phyloP scores from a whole-genome alignment of 768 basidiomycete species.

The Erythrobasidium yunnanense region DNA sequence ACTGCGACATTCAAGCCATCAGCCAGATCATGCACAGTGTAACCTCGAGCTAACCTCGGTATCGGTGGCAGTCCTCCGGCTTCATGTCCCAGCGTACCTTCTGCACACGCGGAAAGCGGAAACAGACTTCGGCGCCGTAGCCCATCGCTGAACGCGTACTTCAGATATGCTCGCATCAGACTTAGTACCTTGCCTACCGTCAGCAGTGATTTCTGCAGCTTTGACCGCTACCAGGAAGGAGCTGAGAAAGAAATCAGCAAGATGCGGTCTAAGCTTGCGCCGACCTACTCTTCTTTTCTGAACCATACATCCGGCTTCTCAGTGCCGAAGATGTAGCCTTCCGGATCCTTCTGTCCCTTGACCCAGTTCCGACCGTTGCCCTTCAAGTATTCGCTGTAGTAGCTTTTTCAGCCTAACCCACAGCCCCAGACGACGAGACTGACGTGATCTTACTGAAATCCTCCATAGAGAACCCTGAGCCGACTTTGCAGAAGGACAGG shows the following conservation, averaged over 20 bases:
- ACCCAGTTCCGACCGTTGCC: constrained; percentile 65
- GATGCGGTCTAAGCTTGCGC: not conserved
- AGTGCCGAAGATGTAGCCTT: constrained; percentile 51
- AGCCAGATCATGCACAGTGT: no score
- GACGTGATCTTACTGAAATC: constrained; percentile 71
- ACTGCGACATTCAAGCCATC: not conserved
- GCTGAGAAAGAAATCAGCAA: constrained; percentile 44
- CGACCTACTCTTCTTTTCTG: constrained; percentile 67
- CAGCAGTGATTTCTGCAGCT: constrained; percentile 73
- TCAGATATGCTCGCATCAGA: not conserved
- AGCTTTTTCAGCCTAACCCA: not conserved
- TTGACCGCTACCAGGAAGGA: constrained; percentile 91
- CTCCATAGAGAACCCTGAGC: constrained; percentile 70
- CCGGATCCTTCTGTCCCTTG: constrained; percentile 56
- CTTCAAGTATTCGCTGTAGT: constrained; percentile 50
- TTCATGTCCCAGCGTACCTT: constrained; percentile 4
- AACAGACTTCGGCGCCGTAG: constrained; percentile 73
- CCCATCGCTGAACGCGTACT: constrained; percentile 48
- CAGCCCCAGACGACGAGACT: constrained; percentile 14
- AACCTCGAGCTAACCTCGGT: not conserved
- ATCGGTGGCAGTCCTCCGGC: constrained; percentile 4
- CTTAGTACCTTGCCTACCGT: constrained; percentile 47
- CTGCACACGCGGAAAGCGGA: constrained; percentile 65
- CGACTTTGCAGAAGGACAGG: constrained; percentile 76
- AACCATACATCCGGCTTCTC: constrained; percentile 87